Conservation (phyloP, 129 eudicot species). For the sunflower (Helianthus annuus) region DNA sequence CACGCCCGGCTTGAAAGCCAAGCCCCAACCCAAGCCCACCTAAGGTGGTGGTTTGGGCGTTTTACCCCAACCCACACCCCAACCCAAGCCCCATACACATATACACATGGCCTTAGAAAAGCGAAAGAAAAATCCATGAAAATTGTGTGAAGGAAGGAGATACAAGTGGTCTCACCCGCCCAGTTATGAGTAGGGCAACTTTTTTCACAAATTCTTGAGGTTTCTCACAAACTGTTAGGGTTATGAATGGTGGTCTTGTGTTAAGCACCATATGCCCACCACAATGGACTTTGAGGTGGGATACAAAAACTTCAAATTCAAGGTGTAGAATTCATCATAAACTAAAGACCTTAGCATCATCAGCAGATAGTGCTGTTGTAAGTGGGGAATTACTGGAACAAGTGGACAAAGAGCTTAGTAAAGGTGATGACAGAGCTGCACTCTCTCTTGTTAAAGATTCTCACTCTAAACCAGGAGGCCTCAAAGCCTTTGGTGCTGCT, state of each 20-base stretch:
- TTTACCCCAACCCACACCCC: no score
- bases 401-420: slow-evolving; percentile 71
- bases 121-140: not conserved
- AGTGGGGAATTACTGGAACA: slow-evolving; percentile 45
- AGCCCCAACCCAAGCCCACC: no score
- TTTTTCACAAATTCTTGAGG: not conserved
- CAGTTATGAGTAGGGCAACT: no score
- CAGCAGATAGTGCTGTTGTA: slow-evolving; percentile 1
- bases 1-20: no score
- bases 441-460: slow-evolving; percentile 59
- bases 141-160: slow-evolving; percentile 7
- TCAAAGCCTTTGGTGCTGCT: slow-evolving; percentile 84
- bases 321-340: not conserved
- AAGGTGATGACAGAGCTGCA: slow-evolving; percentile 82
- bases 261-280: slow-evolving; percentile 19
- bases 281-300: slow-evolving; percentile 19
- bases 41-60: no score
- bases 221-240: slow-evolving; percentile 9
- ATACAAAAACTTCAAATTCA: slow-evolving; percentile 12
- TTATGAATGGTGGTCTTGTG: slow-evolving; percentile 35
- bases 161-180: not conserved
- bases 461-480: slow-evolving; percentile 61
- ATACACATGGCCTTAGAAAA: no score
- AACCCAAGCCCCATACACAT: no score
- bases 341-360: slow-evolving; percentile 20